These are phyloP conservation scores for Quercus mongolica DNA, from an alignment of 306 rosid genomes.

Conservation along the genomic window DNA sequence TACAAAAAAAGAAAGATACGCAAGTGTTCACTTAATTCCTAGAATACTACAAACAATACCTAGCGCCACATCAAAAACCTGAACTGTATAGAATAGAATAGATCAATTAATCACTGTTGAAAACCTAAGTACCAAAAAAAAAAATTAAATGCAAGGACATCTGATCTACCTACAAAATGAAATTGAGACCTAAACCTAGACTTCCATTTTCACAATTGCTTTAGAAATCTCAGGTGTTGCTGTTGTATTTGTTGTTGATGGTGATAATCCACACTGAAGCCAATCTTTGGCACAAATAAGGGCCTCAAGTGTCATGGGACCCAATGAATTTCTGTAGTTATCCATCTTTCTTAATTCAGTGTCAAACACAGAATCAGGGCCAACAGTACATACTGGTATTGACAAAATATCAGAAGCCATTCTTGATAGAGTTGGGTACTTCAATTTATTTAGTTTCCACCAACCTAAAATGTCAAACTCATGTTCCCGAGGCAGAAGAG, in stretches of 20 bases:
- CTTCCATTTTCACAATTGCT: conserved; percentile 45
- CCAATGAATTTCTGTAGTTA: conserved; percentile 52
- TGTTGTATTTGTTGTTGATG: conserved; percentile 24
- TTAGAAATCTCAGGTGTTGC: conserved; percentile 35
- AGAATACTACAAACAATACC: neutral
- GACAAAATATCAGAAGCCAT: conserved; percentile 89
- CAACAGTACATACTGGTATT: conserved; percentile 59
- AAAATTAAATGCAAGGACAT: neutral
- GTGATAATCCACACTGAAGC: conserved; percentile 49
- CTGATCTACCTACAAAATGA: neutral
- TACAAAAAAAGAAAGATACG: neutral
- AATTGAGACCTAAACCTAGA: conserved; percentile 27
- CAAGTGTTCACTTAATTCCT: neutral
- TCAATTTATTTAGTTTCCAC: conserved; percentile 66
- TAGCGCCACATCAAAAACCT: neutral
- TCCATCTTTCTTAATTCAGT: conserved; percentile 63
- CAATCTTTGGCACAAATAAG: conserved; percentile 83
- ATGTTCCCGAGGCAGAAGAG: conserved; percentile 30
- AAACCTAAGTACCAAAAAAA: neutral
- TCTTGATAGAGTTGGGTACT: conserved; percentile 73
- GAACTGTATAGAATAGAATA: neutral
- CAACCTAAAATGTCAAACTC: conserved; percentile 73
- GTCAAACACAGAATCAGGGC: conserved; percentile 64
- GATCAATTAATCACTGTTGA: neutral
- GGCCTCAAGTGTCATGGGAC: conserved; percentile 68